These are phyloP conservation scores for Pyrenochaeta sp. DNA, from an alignment of 2,329 filamentous ascomycete species.

Conservation along the genomic window DNA sequence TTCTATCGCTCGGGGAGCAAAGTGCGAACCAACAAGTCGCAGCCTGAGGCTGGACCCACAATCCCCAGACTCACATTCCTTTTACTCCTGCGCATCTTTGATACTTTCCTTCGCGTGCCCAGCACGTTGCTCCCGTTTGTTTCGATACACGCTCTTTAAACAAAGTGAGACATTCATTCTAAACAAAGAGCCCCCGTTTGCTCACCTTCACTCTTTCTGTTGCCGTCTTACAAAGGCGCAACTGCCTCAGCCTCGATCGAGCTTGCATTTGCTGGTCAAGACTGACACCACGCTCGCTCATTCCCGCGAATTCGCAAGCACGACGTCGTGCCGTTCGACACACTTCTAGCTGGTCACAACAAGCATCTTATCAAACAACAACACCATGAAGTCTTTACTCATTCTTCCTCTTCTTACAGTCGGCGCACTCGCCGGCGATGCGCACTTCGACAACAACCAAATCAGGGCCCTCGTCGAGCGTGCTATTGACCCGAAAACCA, in stretches of 20 bases:
- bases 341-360: not conserved
- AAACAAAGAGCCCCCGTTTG: too few relatives aligned
- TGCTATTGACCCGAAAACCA: slow-evolving; percentile 16
- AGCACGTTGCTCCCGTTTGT: too few relatives aligned
- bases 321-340: not conserved
- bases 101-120: too few relatives aligned
- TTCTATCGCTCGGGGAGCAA: slow-evolving; percentile 1
- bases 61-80: not conserved
- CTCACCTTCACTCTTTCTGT: slow-evolving; percentile 1
- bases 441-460: not conserved
- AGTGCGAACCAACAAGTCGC: slow-evolving; percentile 3
- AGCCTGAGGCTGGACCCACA: not conserved
- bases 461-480: slow-evolving; percentile 7
- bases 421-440: not conserved
- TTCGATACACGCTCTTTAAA: too few relatives aligned
- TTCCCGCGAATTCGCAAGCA: slow-evolving; percentile 1
- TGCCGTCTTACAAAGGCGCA: not conserved
- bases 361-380: not conserved
- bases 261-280: slow-evolving; percentile 17
- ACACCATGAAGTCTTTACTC: slow-evolving; percentile 10
- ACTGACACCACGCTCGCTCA: slow-evolving; percentile 2
- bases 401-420: slow-evolving; percentile 7
- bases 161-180: too few relatives aligned
- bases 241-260: not conserved
- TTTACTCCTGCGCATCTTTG: not conserved